Evolutionary conservation across 1,139 yeast genomes (phyloP).

Genomic region (Geotrichum fermentans): DNA sequence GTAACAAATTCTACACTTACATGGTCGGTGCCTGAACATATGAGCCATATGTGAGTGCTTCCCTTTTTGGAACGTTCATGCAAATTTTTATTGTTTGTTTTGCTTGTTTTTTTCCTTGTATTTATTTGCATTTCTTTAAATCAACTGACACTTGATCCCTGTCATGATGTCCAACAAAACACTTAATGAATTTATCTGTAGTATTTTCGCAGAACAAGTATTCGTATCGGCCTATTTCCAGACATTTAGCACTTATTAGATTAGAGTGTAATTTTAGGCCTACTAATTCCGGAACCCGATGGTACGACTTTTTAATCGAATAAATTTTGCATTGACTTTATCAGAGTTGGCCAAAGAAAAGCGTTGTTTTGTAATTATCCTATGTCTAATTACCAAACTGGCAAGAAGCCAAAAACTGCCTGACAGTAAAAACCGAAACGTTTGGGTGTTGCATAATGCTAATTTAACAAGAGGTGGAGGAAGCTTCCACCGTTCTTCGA

Average conservation of each 20-base stretch:
- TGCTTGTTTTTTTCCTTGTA: neutral
- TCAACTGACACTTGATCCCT: neutral
- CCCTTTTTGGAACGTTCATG: neutral
- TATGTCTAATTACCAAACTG: neutral
- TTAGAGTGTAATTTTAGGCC: too few species aligned
- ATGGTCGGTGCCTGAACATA: slow-evolving; percentile 17
- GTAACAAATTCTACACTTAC: slow-evolving; percentile 13
- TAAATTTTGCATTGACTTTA: neutral
- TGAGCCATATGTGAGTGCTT: slow-evolving; percentile 2
- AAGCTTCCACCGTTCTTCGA: too few species aligned
- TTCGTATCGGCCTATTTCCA: too few species aligned
- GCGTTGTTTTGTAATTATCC: neutral
- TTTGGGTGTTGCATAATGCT: too few species aligned
- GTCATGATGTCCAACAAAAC: neutral
- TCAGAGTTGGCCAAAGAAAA: neutral
- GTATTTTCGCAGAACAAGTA: too few species aligned
- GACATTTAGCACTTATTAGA: too few species aligned
- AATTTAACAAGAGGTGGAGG: too few species aligned
- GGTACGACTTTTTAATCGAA: too few species aligned
- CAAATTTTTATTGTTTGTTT: neutral
- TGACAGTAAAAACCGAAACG: too few species aligned
- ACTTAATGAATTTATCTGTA: too few species aligned
- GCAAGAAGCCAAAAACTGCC: too few species aligned
- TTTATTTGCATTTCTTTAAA: neutral
- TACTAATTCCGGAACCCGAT: too few species aligned